Base-by-base conservation (phyloP, 495 filamentous ascomycete genomes). In the Annulohypoxylon maeteangense region DNA sequence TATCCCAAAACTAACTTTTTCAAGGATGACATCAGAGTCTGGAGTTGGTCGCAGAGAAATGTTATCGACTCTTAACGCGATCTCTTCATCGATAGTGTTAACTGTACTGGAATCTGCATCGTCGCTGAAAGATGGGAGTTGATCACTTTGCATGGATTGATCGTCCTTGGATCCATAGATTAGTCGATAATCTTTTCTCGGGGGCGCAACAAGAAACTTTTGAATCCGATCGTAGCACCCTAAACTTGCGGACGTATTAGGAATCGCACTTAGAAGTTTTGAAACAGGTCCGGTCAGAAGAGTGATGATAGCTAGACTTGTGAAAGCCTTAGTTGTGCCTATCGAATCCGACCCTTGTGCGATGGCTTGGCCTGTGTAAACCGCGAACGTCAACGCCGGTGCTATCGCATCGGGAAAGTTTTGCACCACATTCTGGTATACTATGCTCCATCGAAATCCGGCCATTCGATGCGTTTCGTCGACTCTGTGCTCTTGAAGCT, bases 391-490 rank as follows among this genome's bases (percentile, higher is more conserved):
- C 14, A 36, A 18, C 14, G 31, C 14, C 4, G 51, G 50, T 18
- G 50, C 27, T n/a, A 54, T 10, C 3, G 29, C 27, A 7, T 8
- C 11, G 2, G 51, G 51, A 5, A 31, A 5, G 25, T 53, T 53
- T 7, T 53, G 48, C 2, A 14, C 48, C 10, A 31, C 48, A 8
- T 53, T 31, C 14, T 31, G 25, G 10, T 25, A 51, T 51, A 51
- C 22, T 10, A 51, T 53, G 11, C 48, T 53, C 48, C 48, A 53
- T 53, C 48, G 25, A 31, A 31, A 53, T 2, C 48, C 47, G 10
- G 47, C 47, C 47, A 51, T 51, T 12, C 47, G 20, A n/a, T 51
- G 47, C 25, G 47, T 51, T 22, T 53, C 48, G 8, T 31, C 23
- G 27, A 53, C 27, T n/a, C 48, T 31, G 48, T 31, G 32, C 8